Percentiles rank a stretch among this genome's conserved stretches.
Conservation (phyloP, 176 grass and related monocot species). For the Saccharum spontaneum region DNA sequence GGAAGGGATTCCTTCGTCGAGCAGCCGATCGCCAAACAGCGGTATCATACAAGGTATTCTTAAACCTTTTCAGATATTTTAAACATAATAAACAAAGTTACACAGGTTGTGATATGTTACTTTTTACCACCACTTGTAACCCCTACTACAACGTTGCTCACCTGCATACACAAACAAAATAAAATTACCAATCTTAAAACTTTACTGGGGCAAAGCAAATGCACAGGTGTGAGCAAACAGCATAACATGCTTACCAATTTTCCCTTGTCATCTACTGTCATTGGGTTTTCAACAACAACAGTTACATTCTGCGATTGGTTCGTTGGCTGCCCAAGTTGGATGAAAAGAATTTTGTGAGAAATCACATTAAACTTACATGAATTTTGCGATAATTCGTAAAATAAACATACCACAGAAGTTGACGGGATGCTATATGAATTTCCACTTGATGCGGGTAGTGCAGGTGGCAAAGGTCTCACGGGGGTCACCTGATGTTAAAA, state of each 20-base stretch:
- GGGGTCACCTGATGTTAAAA: constrained; percentile 46
- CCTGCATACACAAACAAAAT: constrained; percentile 40
- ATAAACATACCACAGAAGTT: constrained; percentile 43
- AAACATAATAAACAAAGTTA: constrained; percentile 28
- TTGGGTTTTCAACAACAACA: constrained; percentile 92
- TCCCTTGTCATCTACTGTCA: constrained; percentile 80
- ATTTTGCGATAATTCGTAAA: background rate
- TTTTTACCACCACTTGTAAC: constrained; percentile 59
- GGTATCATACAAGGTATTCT: constrained; percentile 45
- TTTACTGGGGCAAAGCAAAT: background rate
- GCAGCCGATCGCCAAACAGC: constrained; percentile 25
- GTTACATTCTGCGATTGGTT: constrained; percentile 55
- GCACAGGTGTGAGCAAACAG: background rate
- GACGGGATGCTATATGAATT: constrained; percentile 36
- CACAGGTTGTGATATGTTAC: constrained; percentile 22
- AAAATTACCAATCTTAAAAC: background rate
- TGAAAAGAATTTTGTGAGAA: constrained; percentile 10
- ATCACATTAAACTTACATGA: background rate
- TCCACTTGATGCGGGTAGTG: constrained; percentile 18
- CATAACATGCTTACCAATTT: constrained; percentile 62
- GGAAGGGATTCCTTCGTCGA: background rate
- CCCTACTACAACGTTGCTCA: constrained; percentile 75
- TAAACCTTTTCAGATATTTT: constrained; percentile 28
- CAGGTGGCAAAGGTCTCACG: constrained; percentile 45
- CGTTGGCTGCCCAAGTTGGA: constrained; percentile 35